Evolutionary conservation across 768 basidiomycete species (phyloP), one percentile per base, ranked within the genome.

Genomic region (Amanita thiersii): DNA sequence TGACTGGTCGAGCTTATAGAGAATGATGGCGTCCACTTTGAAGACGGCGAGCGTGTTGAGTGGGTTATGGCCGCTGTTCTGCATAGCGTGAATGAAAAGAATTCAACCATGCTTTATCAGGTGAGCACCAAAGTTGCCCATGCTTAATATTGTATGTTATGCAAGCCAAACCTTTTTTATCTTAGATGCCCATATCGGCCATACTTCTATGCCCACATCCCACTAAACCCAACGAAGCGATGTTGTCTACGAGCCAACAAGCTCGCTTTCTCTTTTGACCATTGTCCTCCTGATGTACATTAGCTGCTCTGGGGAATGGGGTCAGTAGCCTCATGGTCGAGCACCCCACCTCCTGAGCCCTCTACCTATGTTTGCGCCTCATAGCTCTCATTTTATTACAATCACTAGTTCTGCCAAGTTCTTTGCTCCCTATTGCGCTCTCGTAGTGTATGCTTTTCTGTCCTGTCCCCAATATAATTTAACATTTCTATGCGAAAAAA

Each of bases 1-100:
- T 3, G 86, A 89, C 17, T 90, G 91, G 78, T 75, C 11, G 79
- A 79, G 15, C 66, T 94, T 33, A 72, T 93, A 63, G 76, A 82
- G 46, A 70, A 72, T 1, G 80, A 86, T 45, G 86, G 84, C 0
- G 77, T 73, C 1, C 66, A 77, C 20, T 88, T 88, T 54, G 82
- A 83, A 48, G 86, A 90, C 53, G 69, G 63, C 1, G 91, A 97
- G 50, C 64, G 81, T 39, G 77, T 94, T 0, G 82, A 87, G 32
- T 75, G 74, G 73, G 72, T 84, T 1, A 79, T 92, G 72, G 73
- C 75, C 4, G 65, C 79, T 26, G 56, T 83, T 43, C 55, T 77
- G 54, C 53, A 83, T 51, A 74, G 84, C 0, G 65, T 87, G 51
- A 71, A 59, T 42, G 83, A 81, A 48, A 66, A 65, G 45, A 79